phyloP scores from a whole-genome alignment of 768 basidiomycete genomes.

The Exsudoporus frostii region DNA sequence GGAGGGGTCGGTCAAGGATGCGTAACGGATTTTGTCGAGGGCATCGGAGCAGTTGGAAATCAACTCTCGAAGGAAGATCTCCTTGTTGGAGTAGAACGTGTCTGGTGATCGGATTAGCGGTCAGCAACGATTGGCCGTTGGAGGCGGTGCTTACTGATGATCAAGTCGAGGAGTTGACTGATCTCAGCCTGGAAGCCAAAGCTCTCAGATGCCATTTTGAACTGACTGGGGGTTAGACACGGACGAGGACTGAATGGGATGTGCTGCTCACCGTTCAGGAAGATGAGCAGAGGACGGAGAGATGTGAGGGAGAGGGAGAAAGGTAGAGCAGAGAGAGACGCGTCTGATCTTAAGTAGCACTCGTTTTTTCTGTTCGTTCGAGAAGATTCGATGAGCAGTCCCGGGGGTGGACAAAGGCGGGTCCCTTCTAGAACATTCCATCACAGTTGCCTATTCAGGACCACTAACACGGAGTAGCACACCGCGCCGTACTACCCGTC shows the following conservation, averaged over 20 bases:
- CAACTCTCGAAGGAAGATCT: constrained; percentile 98
- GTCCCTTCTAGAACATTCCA: constrained; percentile 38
- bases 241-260: neutral
- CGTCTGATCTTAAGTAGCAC: constrained; percentile 36
- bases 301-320: constrained; percentile 13
- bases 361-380: constrained; percentile 32
- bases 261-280: constrained; percentile 14
- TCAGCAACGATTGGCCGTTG: neutral
- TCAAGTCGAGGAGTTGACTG: constrained; percentile 95
- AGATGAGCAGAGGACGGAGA: constrained; percentile 3
- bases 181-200: constrained; percentile 99
- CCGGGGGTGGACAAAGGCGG: constrained; percentile 1
- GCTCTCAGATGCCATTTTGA: constrained; percentile 73
- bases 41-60: constrained; percentile 99
- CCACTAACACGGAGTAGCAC: neutral
- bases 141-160: constrained; percentile 74
- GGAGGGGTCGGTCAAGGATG: constrained; percentile 89
- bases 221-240: constrained; percentile 18
- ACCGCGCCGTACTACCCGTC: constrained; percentile 19
- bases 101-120: constrained; percentile 43
- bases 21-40: constrained; percentile 98
- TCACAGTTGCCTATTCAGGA: constrained; percentile 27
- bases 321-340: constrained; percentile 10
- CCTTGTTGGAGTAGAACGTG: constrained; percentile 99
- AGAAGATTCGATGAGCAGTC: constrained; percentile 41